Conservation (phyloP, 164 flowering plant genomes). For the Stephania japonica region DNA sequence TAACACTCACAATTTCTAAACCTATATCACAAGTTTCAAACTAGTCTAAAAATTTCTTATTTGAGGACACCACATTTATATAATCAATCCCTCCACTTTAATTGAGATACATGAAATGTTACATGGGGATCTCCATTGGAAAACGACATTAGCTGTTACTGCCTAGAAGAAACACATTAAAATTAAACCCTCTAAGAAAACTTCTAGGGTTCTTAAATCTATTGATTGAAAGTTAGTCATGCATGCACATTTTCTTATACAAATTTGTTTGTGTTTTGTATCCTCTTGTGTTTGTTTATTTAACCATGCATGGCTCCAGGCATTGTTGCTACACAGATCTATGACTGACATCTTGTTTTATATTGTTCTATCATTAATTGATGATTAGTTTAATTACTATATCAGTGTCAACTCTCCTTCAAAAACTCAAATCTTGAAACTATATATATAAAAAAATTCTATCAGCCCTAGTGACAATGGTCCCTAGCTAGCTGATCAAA, state of each 20-base stretch:
- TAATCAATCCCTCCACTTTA: neutral
- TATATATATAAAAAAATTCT: neutral
- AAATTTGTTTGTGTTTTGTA: neutral
- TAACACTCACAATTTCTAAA: neutral
- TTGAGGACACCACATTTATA: neutral
- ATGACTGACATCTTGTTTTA: conserved; percentile 36
- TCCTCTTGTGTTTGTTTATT: neutral
- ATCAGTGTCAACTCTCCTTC: conserved; percentile 38
- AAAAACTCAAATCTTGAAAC: conserved; percentile 14
- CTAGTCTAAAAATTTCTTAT: neutral
- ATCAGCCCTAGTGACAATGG: neutral
- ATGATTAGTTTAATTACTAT: conserved; percentile 11
- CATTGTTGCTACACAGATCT: conserved; percentile 21
- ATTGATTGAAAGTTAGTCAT: conserved; percentile 1
- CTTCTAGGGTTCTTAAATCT: conserved; percentile 14
- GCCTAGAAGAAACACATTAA: conserved; percentile 13
- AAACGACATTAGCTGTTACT: conserved; percentile 17
- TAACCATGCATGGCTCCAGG: conserved; percentile 18
- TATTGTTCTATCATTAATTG: conserved; percentile 18
- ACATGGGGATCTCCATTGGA: conserved; percentile 21
- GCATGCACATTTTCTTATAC: neutral
- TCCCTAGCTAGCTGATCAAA: neutral
- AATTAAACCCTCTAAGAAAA: neutral
- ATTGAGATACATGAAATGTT: conserved; percentile 11
- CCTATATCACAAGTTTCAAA: conserved; percentile 2